Evolutionary conservation across 2,329 filamentous ascomycete genomes (phyloP).

Genomic region (Sarocladium oryzae): DNA sequence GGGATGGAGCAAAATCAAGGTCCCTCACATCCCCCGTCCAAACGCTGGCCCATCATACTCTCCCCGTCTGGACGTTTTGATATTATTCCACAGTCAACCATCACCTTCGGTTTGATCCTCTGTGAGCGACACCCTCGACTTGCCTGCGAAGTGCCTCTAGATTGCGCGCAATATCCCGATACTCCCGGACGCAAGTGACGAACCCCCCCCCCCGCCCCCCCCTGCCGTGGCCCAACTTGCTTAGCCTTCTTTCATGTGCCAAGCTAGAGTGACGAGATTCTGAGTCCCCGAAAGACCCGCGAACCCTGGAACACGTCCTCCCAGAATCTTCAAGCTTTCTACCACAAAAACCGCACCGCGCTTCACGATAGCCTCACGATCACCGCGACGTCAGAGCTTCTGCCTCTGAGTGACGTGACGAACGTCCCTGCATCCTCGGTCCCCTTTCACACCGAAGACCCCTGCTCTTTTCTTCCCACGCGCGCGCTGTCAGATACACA

Average conservation of each 20-base stretch:
- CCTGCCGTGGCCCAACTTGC: neutral
- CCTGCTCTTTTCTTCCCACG: constrained; percentile 4
- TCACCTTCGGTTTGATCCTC: neutral
- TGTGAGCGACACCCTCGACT: neutral
- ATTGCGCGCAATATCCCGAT: no score
- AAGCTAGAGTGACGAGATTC: constrained; percentile 6
- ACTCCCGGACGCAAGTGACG: no score
- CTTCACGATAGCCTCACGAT: neutral
- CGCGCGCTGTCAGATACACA: constrained; percentile 8
- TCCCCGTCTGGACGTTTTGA: neutral
- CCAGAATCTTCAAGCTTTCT: neutral
- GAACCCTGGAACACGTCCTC: neutral
- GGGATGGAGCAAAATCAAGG: constrained; percentile 7
- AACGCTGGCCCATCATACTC: neutral
- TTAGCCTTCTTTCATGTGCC: constrained; percentile 9
- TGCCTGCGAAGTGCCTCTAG: no score
- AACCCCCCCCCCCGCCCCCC: no score
- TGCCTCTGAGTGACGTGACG: neutral
- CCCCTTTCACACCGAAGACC: neutral
- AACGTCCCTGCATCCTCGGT: neutral
- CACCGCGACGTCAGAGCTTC: neutral
- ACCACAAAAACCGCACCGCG: no score
- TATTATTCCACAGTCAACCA: neutral
- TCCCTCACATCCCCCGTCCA: constrained; percentile 1
- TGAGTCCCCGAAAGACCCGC: neutral